phyloP scores from a whole-genome alignment of 495 filamentous ascomycete species.

The Hyaloscypha finlandica region DNA sequence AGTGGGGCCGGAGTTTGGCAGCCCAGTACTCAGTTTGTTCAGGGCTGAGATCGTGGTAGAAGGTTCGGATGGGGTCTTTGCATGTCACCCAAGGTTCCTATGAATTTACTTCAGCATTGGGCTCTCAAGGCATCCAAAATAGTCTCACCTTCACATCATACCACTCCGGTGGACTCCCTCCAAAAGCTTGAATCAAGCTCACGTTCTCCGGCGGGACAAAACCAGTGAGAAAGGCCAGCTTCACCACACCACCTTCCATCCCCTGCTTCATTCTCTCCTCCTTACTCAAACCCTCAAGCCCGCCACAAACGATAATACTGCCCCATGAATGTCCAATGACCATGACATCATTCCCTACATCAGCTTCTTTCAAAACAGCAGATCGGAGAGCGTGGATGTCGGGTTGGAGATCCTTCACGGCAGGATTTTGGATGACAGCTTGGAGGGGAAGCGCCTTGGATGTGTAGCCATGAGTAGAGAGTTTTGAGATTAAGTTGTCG shows the following conservation, averaged over 20 bases:
- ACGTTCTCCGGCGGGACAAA: neutral
- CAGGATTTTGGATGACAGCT: slow-evolving; percentile 13
- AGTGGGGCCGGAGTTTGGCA: slow-evolving; percentile 21
- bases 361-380: neutral
- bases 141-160: too few relatives aligned
- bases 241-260: slow-evolving; percentile 7
- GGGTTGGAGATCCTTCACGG: slow-evolving; percentile 2
- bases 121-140: too few relatives aligned
- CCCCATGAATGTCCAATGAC: slow-evolving; percentile 3
- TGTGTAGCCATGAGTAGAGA: slow-evolving; percentile 33
- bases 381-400: neutral
- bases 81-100: neutral
- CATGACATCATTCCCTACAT: slow-evolving; percentile 9
- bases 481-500: slow-evolving; percentile 26
- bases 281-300: slow-evolving; percentile 11
- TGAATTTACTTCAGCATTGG: too few relatives aligned
- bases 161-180: too few relatives aligned
- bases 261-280: slow-evolving; percentile 6
- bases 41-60: slow-evolving; percentile 23
- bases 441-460: slow-evolving; percentile 31
- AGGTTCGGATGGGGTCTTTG: neutral
- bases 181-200: too few relatives aligned
- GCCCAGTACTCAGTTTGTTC: slow-evolving; percentile 11
- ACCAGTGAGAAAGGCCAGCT: neutral
- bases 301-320: neutral